A percentile compares a stretch with the other conserved stretches of the same genome.
These are phyloP conservation scores for Didymella pinodella DNA, from an alignment of 2,329 filamentous ascomycete species.

Conservation along the genomic window DNA sequence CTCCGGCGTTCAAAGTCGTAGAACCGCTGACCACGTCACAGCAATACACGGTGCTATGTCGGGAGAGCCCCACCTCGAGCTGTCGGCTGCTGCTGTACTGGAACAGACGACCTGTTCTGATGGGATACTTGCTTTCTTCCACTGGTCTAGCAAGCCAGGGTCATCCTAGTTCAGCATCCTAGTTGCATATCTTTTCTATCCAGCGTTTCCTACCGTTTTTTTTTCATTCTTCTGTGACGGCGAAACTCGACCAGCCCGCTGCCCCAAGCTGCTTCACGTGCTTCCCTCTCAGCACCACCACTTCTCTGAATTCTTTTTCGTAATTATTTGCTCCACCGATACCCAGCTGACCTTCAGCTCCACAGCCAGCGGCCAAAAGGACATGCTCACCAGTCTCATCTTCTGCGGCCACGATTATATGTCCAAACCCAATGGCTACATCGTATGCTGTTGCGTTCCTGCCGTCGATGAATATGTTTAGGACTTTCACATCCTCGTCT, in stretches of 20 bases:
- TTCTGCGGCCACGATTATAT: constrained; percentile 39
- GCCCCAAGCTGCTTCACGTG: constrained; percentile 31
- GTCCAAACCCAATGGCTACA: constrained; percentile 41
- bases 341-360: constrained; percentile 38
- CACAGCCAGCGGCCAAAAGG: constrained; percentile 40
- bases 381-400: constrained; percentile 5
- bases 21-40: constrained; percentile 3
- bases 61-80: constrained; percentile 3
- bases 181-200: background rate
- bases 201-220: too few relatives aligned
- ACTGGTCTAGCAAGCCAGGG: background rate
- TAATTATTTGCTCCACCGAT: constrained; percentile 22
- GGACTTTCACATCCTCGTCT: constrained; percentile 42
- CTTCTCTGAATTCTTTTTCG: constrained; percentile 30
- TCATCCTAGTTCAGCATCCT: background rate
- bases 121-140: background rate
- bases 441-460: constrained; percentile 28
- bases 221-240: constrained; percentile 13
- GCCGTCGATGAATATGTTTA: constrained; percentile 34
- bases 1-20: constrained; percentile 31
- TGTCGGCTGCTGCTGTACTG: constrained; percentile 4
- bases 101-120: background rate
- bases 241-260: constrained; percentile 40
- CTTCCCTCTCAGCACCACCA: constrained; percentile 31
- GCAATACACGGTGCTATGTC: background rate